phyloP scores from a whole-genome alignment of 2,329 filamentous ascomycete species.

The Cryphonectria naterciae region DNA sequence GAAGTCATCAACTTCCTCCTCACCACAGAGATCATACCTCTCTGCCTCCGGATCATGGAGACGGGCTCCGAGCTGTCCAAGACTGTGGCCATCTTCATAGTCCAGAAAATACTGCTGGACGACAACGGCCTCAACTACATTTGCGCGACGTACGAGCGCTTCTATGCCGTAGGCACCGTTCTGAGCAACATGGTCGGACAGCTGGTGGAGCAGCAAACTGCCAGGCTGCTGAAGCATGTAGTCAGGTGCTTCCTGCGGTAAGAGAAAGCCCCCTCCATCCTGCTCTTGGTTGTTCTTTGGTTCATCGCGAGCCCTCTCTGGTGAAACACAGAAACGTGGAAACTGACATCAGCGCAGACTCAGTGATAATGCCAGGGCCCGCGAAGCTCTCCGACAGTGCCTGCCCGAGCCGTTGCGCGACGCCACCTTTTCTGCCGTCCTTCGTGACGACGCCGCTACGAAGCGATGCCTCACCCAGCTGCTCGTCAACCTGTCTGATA shows the following conservation, averaged over 20 bases:
- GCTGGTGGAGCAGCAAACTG: constrained; percentile 96
- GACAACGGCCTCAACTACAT: constrained; percentile 98
- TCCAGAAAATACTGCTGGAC: constrained; percentile 97
- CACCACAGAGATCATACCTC: constrained; percentile 96
- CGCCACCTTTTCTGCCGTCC: constrained; percentile 93
- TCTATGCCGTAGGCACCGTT: constrained; percentile 97
- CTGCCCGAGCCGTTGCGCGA: constrained; percentile 98
- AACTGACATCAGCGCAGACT: constrained; percentile 58
- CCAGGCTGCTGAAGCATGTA: constrained; percentile 93
- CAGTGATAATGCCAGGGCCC: constrained; percentile 93
- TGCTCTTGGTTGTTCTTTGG: not conserved
- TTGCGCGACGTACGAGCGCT: constrained; percentile 96
- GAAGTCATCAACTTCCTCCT: constrained; percentile 99
- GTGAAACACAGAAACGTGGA: not conserved
- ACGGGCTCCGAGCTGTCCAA: constrained; percentile 98
- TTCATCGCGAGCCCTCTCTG: not conserved
- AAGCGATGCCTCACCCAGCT: constrained; percentile 98
- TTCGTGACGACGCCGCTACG: constrained; percentile 94
- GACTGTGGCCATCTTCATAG: constrained; percentile 98
- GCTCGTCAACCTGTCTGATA: constrained; percentile 93
- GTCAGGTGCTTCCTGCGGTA: constrained; percentile 95
- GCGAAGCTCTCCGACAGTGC: constrained; percentile 93
- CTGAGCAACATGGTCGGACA: constrained; percentile 98
- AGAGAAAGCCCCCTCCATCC: constrained; percentile 39
- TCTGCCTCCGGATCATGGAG: constrained; percentile 98